Percentiles rank a stretch among this genome's conserved stretches.
Evolutionary conservation across 192 early-diverging fungal species (phyloP).

Genomic region (Coemansia sp.): DNA sequence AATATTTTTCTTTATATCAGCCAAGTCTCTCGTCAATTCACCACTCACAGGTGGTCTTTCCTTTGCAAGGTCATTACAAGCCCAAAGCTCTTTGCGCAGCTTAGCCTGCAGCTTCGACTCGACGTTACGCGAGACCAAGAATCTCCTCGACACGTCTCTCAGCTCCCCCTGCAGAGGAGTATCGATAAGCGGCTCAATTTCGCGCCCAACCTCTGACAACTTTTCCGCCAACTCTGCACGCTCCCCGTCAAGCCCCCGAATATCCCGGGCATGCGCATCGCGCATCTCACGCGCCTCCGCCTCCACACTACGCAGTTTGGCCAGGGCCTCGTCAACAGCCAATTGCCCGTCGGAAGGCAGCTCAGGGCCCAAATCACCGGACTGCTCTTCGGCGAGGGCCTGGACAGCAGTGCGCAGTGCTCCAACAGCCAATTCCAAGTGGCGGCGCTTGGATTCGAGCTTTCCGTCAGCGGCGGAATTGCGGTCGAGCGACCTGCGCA

Average conservation of each 20-base stretch:
- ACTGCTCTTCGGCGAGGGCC: background rate
- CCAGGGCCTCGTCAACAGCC: slow-evolving; percentile 12
- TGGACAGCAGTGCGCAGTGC: slow-evolving; percentile 1
- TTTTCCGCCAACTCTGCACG: slow-evolving; percentile 17
- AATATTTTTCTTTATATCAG: background rate
- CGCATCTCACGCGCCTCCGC: slow-evolving; percentile 13
- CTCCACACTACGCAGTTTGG: slow-evolving; percentile 15
- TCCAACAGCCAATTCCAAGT: slow-evolving; percentile 18
- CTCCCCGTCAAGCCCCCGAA: slow-evolving; percentile 29
- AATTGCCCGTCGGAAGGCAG: background rate
- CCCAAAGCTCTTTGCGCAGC: slow-evolving; percentile 12
- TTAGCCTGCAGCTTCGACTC: slow-evolving; percentile 16
- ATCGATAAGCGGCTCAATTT: slow-evolving; percentile 18
- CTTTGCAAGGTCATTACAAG: slow-evolving; percentile 3
- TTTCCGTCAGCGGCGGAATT: slow-evolving; percentile 11
- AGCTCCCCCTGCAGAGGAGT: slow-evolving; percentile 20
- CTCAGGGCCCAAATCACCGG: background rate
- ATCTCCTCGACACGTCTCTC: slow-evolving; percentile 12
- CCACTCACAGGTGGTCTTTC: background rate
- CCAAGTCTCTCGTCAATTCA: background rate
- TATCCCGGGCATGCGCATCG: slow-evolving; percentile 14
- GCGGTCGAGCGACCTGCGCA: slow-evolving; percentile 11
- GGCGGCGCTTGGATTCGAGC: slow-evolving; percentile 1
- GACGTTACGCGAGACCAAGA: background rate
- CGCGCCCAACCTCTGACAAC: slow-evolving; percentile 5